phyloP scores from a whole-genome alignment of 1,139 yeast species.

The Protomyces inundatus region DNA sequence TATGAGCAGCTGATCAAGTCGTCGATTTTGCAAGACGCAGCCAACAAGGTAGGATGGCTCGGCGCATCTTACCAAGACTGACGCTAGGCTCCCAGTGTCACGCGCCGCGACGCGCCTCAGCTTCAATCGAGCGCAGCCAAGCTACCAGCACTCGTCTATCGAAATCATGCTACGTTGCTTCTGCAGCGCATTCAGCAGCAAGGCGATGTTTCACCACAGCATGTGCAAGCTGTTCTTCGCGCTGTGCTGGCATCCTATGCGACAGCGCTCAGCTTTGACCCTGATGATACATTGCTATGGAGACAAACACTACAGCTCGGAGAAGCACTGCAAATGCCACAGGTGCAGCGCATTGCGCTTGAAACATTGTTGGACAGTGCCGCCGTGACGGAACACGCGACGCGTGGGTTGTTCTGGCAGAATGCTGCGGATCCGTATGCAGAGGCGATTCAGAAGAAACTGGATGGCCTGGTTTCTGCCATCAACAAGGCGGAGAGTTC shows the following conservation, averaged over 20 bases:
- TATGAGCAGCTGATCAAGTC: slow-evolving; percentile 64
- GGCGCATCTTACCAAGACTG: not conserved
- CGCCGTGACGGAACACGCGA: not conserved
- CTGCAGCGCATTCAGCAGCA: slow-evolving; percentile 37
- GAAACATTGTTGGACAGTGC: slow-evolving; percentile 15
- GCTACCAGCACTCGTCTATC: slow-evolving; percentile 14
- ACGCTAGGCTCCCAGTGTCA: not conserved
- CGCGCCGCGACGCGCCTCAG: not conserved
- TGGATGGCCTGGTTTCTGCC: not conserved
- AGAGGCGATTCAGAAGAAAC: not conserved
- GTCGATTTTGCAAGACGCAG: slow-evolving; percentile 50
- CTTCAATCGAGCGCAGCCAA: slow-evolving; percentile 5
- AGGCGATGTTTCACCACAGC: not conserved
- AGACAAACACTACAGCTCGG: slow-evolving; percentile 29
- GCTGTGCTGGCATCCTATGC: slow-evolving; percentile 28
- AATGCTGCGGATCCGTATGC: not conserved
- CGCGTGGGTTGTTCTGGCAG: slow-evolving; percentile 1
- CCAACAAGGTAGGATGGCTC: not conserved
- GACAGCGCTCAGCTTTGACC: slow-evolving; percentile 38
- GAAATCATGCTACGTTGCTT: slow-evolving; percentile 68
- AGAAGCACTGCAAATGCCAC: slow-evolving; percentile 11
- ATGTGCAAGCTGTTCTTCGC: not conserved
- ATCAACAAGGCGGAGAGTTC: not conserved
- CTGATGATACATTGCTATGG: slow-evolving; percentile 37
- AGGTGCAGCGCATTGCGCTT: slow-evolving; percentile 28